Evolutionary conservation across 257 asterid genomes (phyloP).

Genomic region (Solanum etuberosum): DNA sequence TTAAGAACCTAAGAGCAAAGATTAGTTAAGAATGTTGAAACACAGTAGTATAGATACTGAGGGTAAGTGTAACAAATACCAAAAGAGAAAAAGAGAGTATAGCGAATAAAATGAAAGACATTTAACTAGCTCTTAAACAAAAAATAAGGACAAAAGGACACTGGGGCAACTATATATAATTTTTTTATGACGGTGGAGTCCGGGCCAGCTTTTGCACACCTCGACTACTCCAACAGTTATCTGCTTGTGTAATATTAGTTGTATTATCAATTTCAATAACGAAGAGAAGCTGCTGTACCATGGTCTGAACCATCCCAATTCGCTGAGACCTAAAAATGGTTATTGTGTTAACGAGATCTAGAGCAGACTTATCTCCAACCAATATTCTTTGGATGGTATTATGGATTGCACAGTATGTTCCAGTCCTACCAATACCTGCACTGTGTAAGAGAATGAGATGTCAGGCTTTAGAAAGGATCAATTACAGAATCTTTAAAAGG

Average conservation of each 20-base stretch:
- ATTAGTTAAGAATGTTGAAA: not conserved
- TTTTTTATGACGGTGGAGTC: not conserved
- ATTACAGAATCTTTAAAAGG: not conserved
- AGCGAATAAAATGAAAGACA: not conserved
- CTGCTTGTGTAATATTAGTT: not conserved
- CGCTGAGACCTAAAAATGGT: conserved; percentile 70
- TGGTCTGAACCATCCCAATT: conserved; percentile 84
- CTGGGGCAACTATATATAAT: not conserved
- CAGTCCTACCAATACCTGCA: conserved; percentile 97
- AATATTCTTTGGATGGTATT: conserved; percentile 72
- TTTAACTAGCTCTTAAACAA: not conserved
- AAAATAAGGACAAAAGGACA: not conserved
- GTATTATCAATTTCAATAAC: not conserved
- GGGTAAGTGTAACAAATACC: not conserved
- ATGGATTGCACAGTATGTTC: conserved; percentile 80
- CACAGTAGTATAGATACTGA: not conserved
- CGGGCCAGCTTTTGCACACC: not conserved
- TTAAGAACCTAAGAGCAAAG: not conserved
- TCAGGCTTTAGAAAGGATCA: not conserved
- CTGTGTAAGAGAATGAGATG: conserved; percentile 27
- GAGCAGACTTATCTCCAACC: conserved; percentile 69
- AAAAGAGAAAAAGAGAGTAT: not conserved
- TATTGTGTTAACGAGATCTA: conserved; percentile 59
- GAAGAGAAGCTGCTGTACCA: conserved; percentile 32
- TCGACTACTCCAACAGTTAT: not conserved